phyloP scores from a whole-genome alignment of 805 yeast genomes.

The Monosporozyma unispora region DNA sequence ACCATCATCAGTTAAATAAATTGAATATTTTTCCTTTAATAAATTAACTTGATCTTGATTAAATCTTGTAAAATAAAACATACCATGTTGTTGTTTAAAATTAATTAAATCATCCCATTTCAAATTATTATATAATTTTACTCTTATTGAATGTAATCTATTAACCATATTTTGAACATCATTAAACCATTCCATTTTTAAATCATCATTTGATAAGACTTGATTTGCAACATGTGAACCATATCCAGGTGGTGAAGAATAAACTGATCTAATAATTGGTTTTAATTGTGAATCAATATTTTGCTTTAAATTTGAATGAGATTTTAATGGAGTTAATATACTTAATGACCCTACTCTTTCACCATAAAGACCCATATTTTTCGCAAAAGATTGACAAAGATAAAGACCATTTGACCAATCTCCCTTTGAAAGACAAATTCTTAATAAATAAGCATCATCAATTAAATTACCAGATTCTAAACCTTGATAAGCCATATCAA shows the following conservation, averaged over 20 bases:
- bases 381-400: slow-evolving; percentile 86
- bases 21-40: slow-evolving; percentile 61
- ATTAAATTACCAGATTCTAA: slow-evolving; percentile 79
- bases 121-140: slow-evolving; percentile 49
- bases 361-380: slow-evolving; percentile 91
- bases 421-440: slow-evolving; percentile 25
- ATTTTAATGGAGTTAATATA: slow-evolving; percentile 45
- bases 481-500: slow-evolving; percentile 95
- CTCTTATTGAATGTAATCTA: slow-evolving; percentile 68
- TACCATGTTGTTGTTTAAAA: slow-evolving; percentile 64
- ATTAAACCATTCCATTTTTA: slow-evolving; percentile 65
- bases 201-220: slow-evolving; percentile 51
- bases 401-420: slow-evolving; percentile 41
- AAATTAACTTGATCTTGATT: slow-evolving; percentile 57
- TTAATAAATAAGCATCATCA: slow-evolving; percentile 54
- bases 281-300: slow-evolving; percentile 71
- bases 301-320: slow-evolving; percentile 32
- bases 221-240: slow-evolving; percentile 84
- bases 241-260: slow-evolving; percentile 91
- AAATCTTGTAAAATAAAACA: slow-evolving; percentile 92
- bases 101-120: slow-evolving; percentile 80
- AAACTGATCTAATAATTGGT: slow-evolving; percentile 73
- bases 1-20: slow-evolving; percentile 85
- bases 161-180: slow-evolving; percentile 75
- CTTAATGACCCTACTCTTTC: slow-evolving; percentile 82